These are phyloP conservation scores for Coniferiporia sulphurascens DNA, from an alignment of 1,284 basidiomycete species.

Conservation along the genomic window DNA sequence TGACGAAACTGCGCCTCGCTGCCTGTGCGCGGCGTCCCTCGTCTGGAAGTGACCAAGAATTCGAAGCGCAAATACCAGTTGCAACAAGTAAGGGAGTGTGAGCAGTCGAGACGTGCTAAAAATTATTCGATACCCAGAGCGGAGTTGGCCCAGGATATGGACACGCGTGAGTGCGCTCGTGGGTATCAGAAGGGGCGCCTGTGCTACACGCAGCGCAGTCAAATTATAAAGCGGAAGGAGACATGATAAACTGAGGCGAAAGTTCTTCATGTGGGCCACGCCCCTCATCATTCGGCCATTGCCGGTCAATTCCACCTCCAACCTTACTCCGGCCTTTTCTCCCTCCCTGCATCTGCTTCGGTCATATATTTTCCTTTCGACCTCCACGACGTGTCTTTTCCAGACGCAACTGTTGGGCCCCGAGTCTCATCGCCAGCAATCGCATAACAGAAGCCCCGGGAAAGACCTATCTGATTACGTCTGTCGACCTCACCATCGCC, in stretches of 20 bases:
- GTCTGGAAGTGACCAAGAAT: not conserved
- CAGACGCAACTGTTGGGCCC: too few species aligned
- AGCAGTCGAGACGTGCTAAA: not conserved
- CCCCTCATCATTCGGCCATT: not conserved
- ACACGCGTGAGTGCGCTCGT: too few species aligned
- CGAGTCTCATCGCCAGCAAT: too few species aligned
- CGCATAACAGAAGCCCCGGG: too few species aligned
- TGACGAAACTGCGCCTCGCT: not conserved
- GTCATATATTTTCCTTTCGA: too few species aligned
- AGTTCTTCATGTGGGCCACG: not conserved
- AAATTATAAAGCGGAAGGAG: not conserved
- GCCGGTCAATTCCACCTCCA: constrained; percentile 10
- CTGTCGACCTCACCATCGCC: too few species aligned
- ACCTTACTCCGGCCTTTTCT: constrained; percentile 14
- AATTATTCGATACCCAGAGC: not conserved
- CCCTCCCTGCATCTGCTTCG: not conserved
- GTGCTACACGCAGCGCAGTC: not conserved
- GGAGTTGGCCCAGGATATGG: too few species aligned
- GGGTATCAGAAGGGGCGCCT: not conserved
- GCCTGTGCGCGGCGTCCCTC: not conserved
- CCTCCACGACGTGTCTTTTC: too few species aligned
- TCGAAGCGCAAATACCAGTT: not conserved
- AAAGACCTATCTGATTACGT: too few species aligned
- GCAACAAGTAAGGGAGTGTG: not conserved
- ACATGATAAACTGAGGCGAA: not conserved